Conservation (phyloP, 805 yeast genomes). For the Candida ascalaphidarum region DNA sequence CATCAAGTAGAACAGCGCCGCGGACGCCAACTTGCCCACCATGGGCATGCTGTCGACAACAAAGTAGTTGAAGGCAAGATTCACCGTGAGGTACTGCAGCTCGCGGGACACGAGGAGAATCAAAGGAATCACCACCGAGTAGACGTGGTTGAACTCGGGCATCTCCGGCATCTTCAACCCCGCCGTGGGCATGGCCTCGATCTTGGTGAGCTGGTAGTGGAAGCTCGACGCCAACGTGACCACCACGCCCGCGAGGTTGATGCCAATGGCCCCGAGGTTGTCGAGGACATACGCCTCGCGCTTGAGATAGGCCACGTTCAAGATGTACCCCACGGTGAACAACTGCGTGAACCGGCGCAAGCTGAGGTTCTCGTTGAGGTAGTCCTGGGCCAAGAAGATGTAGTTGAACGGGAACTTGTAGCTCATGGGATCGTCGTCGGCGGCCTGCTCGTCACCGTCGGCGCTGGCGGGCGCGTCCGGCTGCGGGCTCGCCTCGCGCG, state of each 20-base stretch:
- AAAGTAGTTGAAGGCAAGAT: conserved; percentile 28
- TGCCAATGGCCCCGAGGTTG: conserved; percentile 14
- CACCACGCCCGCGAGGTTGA: conserved; percentile 24
- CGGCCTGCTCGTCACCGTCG: background rate
- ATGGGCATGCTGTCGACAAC: conserved; percentile 22
- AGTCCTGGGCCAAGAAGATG: conserved; percentile 27
- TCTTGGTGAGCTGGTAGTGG: conserved; percentile 10
- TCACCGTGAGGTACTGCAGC: conserved; percentile 17
- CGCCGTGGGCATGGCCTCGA: conserved; percentile 5
- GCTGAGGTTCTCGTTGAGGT: conserved; percentile 23
- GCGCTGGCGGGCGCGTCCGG: background rate
- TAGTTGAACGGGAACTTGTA: conserved; percentile 5
- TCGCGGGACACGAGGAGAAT: conserved; percentile 13
- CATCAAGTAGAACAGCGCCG: conserved; percentile 22
- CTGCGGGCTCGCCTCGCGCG: background rate
- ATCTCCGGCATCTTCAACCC: conserved; percentile 9
- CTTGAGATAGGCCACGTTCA: conserved; percentile 21
- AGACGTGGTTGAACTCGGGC: conserved; percentile 31
- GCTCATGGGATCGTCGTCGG: too few species aligned
- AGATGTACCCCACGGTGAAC: conserved; percentile 17
- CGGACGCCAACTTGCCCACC: conserved; percentile 15
- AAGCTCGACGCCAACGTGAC: conserved; percentile 21
- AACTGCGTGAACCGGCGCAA: conserved; percentile 23
- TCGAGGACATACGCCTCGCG: conserved; percentile 10
- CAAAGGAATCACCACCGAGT: conserved; percentile 25